Base-by-base conservation (phyloP, 805 yeast species). In the Sporopachydermia lactativora region DNA sequence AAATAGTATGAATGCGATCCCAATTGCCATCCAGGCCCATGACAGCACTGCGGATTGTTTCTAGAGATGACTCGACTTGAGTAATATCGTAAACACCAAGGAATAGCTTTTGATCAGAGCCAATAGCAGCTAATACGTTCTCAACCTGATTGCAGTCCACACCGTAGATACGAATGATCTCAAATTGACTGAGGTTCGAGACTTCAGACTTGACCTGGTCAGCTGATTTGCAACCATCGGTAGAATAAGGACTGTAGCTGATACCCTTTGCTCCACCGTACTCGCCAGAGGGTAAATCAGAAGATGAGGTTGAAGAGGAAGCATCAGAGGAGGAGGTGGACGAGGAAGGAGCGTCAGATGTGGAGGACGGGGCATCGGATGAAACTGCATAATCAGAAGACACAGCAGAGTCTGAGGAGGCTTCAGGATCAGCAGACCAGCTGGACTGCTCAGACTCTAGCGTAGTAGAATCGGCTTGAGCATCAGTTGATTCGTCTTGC, bases 61-160 rank as follows among this genome's bases (percentile, higher is more conserved):
- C 45, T 47, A 81, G 64, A 58, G 74, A 84, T 44, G 59, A 61
- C 38, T 62, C 59, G 47, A 82, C 75, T 46, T 64, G 61, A 52
- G 68, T 63, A 48, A 78, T 68, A 62, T 64, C 73, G 66, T 51
- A 80, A 55, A 82, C 71, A 67, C 89, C 94, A 49, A 80, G 68
- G 66, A 82, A 80, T 49, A 82, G 55, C 63, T 79, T 75, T 67
- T 82, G 94, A 54, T 57, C 52, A 34, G 66, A 49, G 45, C 71
- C 57, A 66, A 78, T 76, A 47, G 77, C 82, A 53, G 75, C 70
- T 55, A 82, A 62, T 47, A 80, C 92, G 55, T 71, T 71, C 50
- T 64, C 74, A 50, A 80, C 92, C 65, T 81, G 92, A 68, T 61
- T 58, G 71, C 94, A 82, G 68, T 82, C 94, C 50, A 77, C 84